Evolutionary conservation across 192 early-diverging fungal genomes (phyloP), one percentile per base, ranked within the genome.

Genomic region (Phlyctochytrium planicorne): DNA sequence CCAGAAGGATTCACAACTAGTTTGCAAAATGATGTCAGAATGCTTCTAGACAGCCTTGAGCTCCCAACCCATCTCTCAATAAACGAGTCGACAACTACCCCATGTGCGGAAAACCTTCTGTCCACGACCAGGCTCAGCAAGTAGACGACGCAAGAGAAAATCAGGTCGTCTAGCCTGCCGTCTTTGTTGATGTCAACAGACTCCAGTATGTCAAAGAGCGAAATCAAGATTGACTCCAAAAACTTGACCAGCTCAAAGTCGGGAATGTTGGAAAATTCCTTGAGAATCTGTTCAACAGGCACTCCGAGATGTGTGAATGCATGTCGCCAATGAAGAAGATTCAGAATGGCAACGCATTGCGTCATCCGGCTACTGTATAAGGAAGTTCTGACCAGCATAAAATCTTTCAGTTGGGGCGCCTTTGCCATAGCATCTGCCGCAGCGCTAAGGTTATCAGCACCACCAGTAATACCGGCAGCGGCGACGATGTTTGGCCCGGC

Each of bases 181-280:
- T 71, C 74, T 1, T 62, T 40, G 24, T 56, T 53, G 20, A 65
- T 62, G 53, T 80, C 59, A 12, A 63, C 37, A 16, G 57, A 72
- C n/a, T 79, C 77, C 50, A 91, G 32, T 27, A 88, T 86, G 35
- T 75, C 80, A 66, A 91, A 81, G 1, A 91, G 60, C 1, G 86
- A 83, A 60, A 86, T 84, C 66, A 92, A 75, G 23, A 90, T 85
- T 35, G 78, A 75, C 1, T 68, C 77, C 29, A 88, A 69, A 67
- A 91, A 90, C 66, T 90, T 90, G 3, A 88, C 84, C 34, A 91
- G 78, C 71, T 92, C 89, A 1, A 86, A 63, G 62, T 89, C 86
- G 33, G 82, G 80, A 24, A 90, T 66, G 17, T 61, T 57, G 1
- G 25, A 29, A 33, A 80, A 80, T 17, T 83, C 62, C 30, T 34